Base-by-base conservation (phyloP, 1,139 yeast species). In the Kodamaea derodonti region DNA sequence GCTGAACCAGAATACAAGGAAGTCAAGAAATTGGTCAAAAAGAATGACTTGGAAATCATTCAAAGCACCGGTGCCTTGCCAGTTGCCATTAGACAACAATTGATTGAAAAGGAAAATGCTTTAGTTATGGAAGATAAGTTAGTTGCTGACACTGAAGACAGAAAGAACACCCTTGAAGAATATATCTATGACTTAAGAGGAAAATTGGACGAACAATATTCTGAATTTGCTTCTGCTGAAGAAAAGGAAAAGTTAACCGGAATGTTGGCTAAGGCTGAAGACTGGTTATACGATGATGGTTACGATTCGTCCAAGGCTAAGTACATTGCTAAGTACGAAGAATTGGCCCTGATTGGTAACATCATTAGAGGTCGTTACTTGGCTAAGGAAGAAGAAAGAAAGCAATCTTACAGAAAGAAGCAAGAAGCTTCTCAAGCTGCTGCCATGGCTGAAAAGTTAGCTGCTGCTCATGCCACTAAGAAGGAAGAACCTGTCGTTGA, bases 81-180 rank as follows among this genome's bases (percentile, higher is more conserved):
- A 52, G 65, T 84, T 42, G 78, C 72, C 38, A 62, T 61, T 43
- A 75, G 87, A 63, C 72, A 80, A 53, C 65, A 65, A 38, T 75
- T 72, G 51, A 72, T 84, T 46, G 97, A 92, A 74, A 71, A 72
- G 64, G 98, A 92, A 73, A 78, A 80, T 57, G 75, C 84, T 60
- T 69, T 92, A 81, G 75, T 78, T 47, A 78, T 87, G 60, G 90
- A 83, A 60, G 99, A 94, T 70, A 92, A 88, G 73, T 80, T 92
- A 53, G 97, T 92, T 49, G 95, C 95, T 51, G 97, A 92, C 72
- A 94, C 98, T 49, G 98, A 92, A 74, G 97, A 92, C 72, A 87
- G 90, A 69, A 92, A 92, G 85, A 92, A 92, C 64, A 94, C 96
- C 49, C 78, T 94, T 46, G 98, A 92, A 75, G 98, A 92, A 74